phyloP scores from a whole-genome alignment of 2,329 filamentous ascomycete species.

The Sclerotinia nivalis region DNA sequence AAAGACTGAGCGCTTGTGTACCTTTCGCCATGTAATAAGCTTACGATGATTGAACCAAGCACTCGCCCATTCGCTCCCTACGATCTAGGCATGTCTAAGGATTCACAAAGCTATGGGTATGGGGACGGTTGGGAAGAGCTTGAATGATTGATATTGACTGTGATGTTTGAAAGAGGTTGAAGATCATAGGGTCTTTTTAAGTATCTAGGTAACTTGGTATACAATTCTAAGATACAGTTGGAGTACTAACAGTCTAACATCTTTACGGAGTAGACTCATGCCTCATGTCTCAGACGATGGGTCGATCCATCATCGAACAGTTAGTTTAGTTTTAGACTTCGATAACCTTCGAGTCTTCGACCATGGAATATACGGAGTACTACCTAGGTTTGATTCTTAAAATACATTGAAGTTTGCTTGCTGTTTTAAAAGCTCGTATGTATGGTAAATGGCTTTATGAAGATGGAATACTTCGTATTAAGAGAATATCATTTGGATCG shows the following conservation, averaged over 20 bases:
- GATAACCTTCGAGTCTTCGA: constrained; percentile 1
- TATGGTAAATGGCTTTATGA: not conserved
- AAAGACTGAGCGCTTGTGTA: not conserved
- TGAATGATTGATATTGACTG: not conserved
- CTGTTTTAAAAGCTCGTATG: not conserved
- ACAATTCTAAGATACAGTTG: not conserved
- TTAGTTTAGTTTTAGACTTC: not conserved
- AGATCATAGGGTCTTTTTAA: not conserved
- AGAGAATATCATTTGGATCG: not conserved
- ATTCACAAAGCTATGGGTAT: constrained; percentile 9
- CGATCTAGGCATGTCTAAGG: not conserved
- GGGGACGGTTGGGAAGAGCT: not conserved
- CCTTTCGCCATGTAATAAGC: too few relatives aligned
- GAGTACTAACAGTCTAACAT: too few relatives aligned
- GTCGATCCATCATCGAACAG: too few relatives aligned
- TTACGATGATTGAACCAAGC: not conserved
- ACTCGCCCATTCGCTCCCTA: too few relatives aligned
- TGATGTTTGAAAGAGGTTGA: not conserved
- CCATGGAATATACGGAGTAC: not conserved
- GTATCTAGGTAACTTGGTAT: not conserved
- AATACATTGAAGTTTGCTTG: not conserved
- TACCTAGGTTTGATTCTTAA: not conserved
- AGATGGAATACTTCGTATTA: not conserved
- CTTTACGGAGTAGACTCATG: too few relatives aligned
- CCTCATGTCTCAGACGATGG: not conserved